phyloP scores from a whole-genome alignment of 768 basidiomycete genomes.

The Leccinum imitatum region DNA sequence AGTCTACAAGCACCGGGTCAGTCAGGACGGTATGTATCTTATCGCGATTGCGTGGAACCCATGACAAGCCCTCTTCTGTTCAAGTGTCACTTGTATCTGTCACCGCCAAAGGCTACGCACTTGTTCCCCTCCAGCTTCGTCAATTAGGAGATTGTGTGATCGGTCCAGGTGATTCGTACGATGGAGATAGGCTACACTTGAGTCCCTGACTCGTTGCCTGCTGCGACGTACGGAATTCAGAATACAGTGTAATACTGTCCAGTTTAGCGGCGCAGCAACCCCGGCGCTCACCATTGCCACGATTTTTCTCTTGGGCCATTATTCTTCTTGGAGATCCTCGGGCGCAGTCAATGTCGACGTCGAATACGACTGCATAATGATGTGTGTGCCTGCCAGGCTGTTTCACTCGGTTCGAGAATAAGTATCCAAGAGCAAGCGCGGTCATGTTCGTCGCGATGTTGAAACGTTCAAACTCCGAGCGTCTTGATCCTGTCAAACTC shows the following conservation, averaged over 20 bases:
- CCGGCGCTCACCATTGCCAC: background rate
- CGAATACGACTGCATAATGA: background rate
- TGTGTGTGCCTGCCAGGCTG: background rate
- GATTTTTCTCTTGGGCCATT: background rate
- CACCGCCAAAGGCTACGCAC: background rate
- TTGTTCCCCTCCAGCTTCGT: background rate
- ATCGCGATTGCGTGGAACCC: background rate
- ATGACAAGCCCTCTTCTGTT: background rate
- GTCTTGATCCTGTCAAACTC: slow-evolving; percentile 1
- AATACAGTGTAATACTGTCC: background rate
- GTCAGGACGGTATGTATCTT: background rate
- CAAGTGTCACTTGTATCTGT: background rate
- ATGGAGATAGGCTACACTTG: background rate
- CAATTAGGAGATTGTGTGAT: background rate
- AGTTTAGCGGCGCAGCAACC: background rate
- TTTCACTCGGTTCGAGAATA: background rate
- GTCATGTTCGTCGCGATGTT: background rate
- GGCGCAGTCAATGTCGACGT: background rate
- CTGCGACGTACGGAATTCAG: background rate
- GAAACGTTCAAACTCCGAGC: background rate
- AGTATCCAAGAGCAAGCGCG: background rate
- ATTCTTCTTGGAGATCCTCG: background rate
- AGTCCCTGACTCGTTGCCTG: background rate
- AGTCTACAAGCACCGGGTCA: background rate
- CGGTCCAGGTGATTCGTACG: background rate